A percentile compares a stretch with the other conserved stretches of the same genome.
phyloP scores from a whole-genome alignment of 305 asterid species.

The Solanum chacoense region DNA sequence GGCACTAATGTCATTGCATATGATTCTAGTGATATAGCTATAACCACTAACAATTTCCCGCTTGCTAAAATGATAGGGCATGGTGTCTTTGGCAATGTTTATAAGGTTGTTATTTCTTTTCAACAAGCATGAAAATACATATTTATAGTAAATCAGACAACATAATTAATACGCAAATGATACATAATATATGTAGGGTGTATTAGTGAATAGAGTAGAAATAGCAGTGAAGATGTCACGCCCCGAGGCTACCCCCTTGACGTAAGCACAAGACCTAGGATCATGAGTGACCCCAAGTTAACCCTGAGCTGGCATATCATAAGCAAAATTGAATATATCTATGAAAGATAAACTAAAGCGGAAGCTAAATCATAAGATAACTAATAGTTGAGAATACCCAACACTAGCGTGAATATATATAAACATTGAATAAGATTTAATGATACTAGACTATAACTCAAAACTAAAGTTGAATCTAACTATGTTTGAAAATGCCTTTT shows the following conservation, averaged over 20 bases:
- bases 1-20: not conserved
- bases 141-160: too few species aligned
- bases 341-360: not conserved
- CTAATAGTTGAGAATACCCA: too few species aligned
- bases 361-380: not conserved
- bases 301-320: not conserved
- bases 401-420: rapidly evolving
- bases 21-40: not conserved
- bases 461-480: too few species aligned
- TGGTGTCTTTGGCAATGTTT: too few species aligned
- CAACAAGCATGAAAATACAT: not conserved
- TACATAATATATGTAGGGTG: not conserved
- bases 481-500: too few species aligned
- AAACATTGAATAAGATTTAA: too few species aligned
- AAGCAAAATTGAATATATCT: too few species aligned
- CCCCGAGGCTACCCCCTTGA: not conserved
- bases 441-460: too few species aligned
- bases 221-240: not conserved
- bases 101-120: not conserved
- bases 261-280: not conserved
- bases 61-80: not conserved
- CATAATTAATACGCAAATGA: not conserved
- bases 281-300: not conserved
- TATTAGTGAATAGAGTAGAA: not conserved
- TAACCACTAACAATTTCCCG: too few species aligned